A percentile compares a stretch with the other conserved stretches of the same genome.
Evolutionary conservation across 495 filamentous ascomycete species (phyloP).

Genomic region (Clohesyomyces aquaticus): DNA sequence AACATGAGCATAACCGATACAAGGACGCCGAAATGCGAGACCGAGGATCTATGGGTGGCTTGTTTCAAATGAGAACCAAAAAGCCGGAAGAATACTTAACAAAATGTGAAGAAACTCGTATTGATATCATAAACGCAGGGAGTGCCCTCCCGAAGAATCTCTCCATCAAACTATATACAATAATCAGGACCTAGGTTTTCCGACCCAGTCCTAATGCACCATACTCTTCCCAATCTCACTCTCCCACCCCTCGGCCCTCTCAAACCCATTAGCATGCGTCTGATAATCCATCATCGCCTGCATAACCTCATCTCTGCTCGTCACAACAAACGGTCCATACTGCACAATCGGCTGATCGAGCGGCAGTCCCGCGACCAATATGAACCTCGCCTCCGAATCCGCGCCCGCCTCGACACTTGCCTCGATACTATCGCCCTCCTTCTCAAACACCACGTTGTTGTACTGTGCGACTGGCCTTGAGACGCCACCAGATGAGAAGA

Average conservation of each 20-base stretch:
- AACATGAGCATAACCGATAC: too few species aligned
- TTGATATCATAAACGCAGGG: too few species aligned
- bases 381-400: constrained; percentile 67
- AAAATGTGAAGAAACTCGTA: too few species aligned
- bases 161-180: constrained; percentile 3
- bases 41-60: too few species aligned
- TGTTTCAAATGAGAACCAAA: too few species aligned
- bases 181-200: not conserved
- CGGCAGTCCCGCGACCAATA: constrained; percentile 83
- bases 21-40: too few species aligned
- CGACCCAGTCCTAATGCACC: not conserved
- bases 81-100: too few species aligned
- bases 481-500: constrained; percentile 65
- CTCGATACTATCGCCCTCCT: constrained; percentile 71
- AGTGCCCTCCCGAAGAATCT: too few species aligned
- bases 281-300: constrained; percentile 91
- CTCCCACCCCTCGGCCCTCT: constrained; percentile 78
- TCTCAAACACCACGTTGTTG: constrained; percentile 90
- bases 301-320: constrained; percentile 79
- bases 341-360: constrained; percentile 92
- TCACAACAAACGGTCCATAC: constrained; percentile 94
- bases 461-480: constrained; percentile 66
- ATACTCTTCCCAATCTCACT: constrained; percentile 86
- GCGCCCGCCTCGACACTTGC: constrained; percentile 71
- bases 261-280: constrained; percentile 84